These are phyloP conservation scores for Schizosaccharomyces versatilis DNA, from an alignment of 1,139 yeast species.

Conservation along the genomic window DNA sequence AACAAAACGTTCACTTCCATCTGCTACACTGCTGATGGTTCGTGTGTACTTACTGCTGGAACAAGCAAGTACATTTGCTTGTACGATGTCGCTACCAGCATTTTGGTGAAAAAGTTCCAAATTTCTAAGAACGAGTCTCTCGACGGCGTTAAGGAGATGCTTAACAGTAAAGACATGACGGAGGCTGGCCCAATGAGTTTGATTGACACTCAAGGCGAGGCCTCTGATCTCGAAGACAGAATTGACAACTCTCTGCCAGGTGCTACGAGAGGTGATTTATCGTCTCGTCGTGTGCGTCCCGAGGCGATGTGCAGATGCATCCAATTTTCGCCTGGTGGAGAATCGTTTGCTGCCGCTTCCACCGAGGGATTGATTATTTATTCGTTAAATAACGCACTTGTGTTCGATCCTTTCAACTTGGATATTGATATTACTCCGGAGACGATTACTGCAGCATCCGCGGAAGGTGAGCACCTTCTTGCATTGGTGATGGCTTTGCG, in stretches of 20 bases:
- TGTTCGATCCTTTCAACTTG: conserved; percentile 86
- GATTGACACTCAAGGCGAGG: conserved; percentile 67
- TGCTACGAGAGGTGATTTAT: conserved; percentile 68
- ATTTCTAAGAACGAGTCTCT: conserved; percentile 77
- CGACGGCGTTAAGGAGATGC: conserved; percentile 63
- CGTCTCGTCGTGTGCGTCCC: conserved; percentile 54
- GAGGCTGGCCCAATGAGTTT: conserved; percentile 74
- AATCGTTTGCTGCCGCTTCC: conserved; percentile 83
- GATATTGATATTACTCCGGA: conserved; percentile 84
- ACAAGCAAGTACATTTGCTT: conserved; percentile 76
- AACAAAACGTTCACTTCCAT: conserved; percentile 67
- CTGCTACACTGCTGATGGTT: conserved; percentile 75
- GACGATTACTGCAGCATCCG: conserved; percentile 23
- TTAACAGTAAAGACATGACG: conserved; percentile 64
- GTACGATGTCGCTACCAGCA: conserved; percentile 75
- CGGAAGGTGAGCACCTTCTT: conserved; percentile 47
- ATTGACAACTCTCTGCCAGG: conserved; percentile 67
- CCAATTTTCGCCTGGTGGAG: conserved; percentile 72
- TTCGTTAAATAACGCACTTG: conserved; percentile 50
- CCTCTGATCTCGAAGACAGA: conserved; percentile 68
- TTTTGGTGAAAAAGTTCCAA: conserved; percentile 53
- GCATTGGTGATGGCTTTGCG: conserved; percentile 89
- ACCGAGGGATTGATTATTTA: conserved; percentile 80
- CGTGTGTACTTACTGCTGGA: conserved; percentile 75
- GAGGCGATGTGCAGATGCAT: conserved; percentile 59